Evolutionary conservation across 192 early-diverging fungal genomes (phyloP).

Genomic region (Coemansia sp.): DNA sequence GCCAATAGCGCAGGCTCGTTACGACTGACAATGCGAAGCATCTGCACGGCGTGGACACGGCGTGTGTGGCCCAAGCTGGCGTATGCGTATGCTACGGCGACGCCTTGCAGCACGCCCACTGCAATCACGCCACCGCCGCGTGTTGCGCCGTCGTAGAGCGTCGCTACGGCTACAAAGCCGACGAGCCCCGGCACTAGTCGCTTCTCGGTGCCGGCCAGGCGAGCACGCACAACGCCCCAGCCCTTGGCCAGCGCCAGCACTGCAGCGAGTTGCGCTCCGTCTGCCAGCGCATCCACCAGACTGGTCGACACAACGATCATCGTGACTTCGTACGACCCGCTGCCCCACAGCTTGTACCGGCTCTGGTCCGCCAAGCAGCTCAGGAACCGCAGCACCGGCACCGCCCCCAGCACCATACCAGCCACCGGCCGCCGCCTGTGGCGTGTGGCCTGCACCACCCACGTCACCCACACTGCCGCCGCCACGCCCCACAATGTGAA

Average conservation of each 20-base stretch:
- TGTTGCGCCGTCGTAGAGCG: slow-evolving; percentile 45
- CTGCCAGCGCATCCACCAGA: slow-evolving; percentile 43
- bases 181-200: slow-evolving; percentile 39
- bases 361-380: slow-evolving; percentile 47
- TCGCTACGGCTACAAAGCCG: slow-evolving; percentile 29
- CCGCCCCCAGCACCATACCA: slow-evolving; percentile 17
- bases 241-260: slow-evolving; percentile 44
- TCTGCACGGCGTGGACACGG: slow-evolving; percentile 33
- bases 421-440: slow-evolving; percentile 7
- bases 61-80: slow-evolving; percentile 34
- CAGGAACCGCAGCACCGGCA: slow-evolving; percentile 39
- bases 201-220: slow-evolving; percentile 43
- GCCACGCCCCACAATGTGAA: slow-evolving; percentile 38
- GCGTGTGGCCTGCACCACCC: slow-evolving; percentile 9
- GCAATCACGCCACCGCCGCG: slow-evolving; percentile 45
- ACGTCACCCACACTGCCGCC: slow-evolving; percentile 13
- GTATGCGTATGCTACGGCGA: slow-evolving; percentile 24
- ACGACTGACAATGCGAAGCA: slow-evolving; percentile 37
- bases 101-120: slow-evolving; percentile 27
- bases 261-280: slow-evolving; percentile 28
- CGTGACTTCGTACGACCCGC: slow-evolving; percentile 39
- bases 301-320: slow-evolving; percentile 45
- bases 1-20: slow-evolving; percentile 26
- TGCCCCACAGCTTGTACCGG: slow-evolving; percentile 28
- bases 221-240: slow-evolving; percentile 43